Evolutionary conservation across 2,329 filamentous ascomycete genomes (phyloP).

Genomic region (Tolypocladium guangdongense): DNA sequence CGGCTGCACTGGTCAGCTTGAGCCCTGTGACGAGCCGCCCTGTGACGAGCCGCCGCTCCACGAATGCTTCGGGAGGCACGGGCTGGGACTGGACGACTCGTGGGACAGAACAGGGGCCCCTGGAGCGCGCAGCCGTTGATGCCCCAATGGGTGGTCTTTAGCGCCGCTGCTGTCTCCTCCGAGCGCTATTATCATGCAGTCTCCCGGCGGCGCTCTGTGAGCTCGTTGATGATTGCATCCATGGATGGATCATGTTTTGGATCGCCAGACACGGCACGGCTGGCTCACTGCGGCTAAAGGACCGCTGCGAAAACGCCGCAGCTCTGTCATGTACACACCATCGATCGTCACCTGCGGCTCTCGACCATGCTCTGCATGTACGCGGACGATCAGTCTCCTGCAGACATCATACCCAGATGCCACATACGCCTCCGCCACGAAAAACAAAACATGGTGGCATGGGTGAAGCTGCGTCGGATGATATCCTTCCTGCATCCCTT

Average conservation of each 20-base stretch:
- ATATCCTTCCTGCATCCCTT: background rate
- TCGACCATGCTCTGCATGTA: background rate
- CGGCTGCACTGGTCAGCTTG: background rate
- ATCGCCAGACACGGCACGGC: background rate
- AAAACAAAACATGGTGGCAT: background rate
- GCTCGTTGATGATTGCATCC: background rate
- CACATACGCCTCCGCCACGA: background rate
- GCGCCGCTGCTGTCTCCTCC: background rate
- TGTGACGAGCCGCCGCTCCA: background rate
- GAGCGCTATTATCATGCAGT: background rate
- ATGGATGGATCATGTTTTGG: conserved; percentile 1
- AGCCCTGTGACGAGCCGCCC: background rate
- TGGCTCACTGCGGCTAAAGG: background rate
- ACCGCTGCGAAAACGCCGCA: too few species aligned
- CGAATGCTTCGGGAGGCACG: background rate
- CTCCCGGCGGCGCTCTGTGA: background rate
- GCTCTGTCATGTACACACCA: too few species aligned
- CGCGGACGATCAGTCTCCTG: too few species aligned
- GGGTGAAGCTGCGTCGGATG: background rate
- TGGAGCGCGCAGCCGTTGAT: background rate
- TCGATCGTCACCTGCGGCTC: background rate
- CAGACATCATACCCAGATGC: background rate
- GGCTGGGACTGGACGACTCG: background rate
- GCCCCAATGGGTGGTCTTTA: background rate
- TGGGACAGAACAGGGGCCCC: background rate